These are phyloP conservation scores for Solioccasus polychromus DNA, from an alignment of 768 basidiomycete species.

Conservation along the genomic window DNA sequence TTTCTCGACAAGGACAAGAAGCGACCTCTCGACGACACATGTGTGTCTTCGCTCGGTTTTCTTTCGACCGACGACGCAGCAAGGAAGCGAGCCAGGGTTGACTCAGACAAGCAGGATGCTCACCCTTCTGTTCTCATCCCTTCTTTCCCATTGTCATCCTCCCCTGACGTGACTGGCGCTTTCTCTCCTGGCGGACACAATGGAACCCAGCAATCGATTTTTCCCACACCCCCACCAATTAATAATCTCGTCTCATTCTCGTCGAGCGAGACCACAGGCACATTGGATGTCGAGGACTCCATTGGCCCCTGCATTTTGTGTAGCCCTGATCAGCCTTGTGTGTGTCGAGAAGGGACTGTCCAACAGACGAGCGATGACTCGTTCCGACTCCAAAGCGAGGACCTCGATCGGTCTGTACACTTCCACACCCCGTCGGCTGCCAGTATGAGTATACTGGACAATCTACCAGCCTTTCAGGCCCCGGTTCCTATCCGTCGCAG, in stretches of 20 bases:
- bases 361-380: constrained; percentile 36
- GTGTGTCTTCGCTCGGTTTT: constrained; percentile 29
- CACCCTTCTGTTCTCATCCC: constrained; percentile 18
- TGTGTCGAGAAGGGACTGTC: constrained; percentile 68
- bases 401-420: constrained; percentile 23
- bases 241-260: constrained; percentile 38
- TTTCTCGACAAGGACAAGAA: constrained; percentile 47
- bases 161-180: constrained; percentile 39
- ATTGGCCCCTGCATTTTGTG: constrained; percentile 63
- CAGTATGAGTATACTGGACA: constrained; percentile 64
- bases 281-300: constrained; percentile 34
- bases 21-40: constrained; percentile 54
- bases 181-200: constrained; percentile 32
- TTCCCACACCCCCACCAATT: constrained; percentile 30
- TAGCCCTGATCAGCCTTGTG: constrained; percentile 62
- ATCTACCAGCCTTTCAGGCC: constrained; percentile 76
- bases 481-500: constrained; percentile 77
- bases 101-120: constrained; percentile 21
- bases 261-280: constrained; percentile 28
- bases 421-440: constrained; percentile 27
- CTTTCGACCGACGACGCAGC: constrained; percentile 21
- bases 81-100: constrained; percentile 39
- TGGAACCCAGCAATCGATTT: constrained; percentile 25
- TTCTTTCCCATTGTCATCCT: constrained; percentile 39
- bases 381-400: constrained; percentile 12